Evolutionary conservation across 2,329 filamentous ascomycete species (phyloP).

Genomic region (Davidsoniella australis): DNA sequence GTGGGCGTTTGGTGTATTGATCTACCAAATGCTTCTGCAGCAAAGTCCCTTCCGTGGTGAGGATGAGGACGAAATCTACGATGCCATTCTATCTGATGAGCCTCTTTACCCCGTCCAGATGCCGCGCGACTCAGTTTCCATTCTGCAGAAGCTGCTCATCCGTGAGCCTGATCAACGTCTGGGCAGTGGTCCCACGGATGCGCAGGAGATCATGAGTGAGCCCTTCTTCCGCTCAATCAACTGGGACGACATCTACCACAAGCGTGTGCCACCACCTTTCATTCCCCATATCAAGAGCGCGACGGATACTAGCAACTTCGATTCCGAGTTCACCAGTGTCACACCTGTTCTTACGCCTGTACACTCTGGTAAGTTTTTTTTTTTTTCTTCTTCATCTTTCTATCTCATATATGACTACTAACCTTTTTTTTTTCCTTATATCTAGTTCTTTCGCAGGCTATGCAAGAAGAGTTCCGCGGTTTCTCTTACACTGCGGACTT

Average conservation of each 20-base stretch:
- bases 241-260: slow-evolving; percentile 98
- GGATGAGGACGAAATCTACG: slow-evolving; percentile 98
- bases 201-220: slow-evolving; percentile 97
- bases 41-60: slow-evolving; percentile 98
- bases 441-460: slow-evolving; percentile 83
- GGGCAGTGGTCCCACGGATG: slow-evolving; percentile 88
- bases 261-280: slow-evolving; percentile 79
- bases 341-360: slow-evolving; percentile 94
- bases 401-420: not conserved
- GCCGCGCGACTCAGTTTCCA: slow-evolving; percentile 93
- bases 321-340: slow-evolving; percentile 95
- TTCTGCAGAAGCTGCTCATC: slow-evolving; percentile 90
- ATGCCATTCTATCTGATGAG: slow-evolving; percentile 93
- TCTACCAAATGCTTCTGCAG: slow-evolving; percentile 98
- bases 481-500: slow-evolving; percentile 96
- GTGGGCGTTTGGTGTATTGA: slow-evolving; percentile 98
- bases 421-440: slow-evolving; percentile 5
- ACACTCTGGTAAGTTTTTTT: slow-evolving; percentile 62
- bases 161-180: slow-evolving; percentile 86
- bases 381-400: not conserved
- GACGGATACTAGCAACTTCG: slow-evolving; percentile 99
- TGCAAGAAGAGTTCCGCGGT: slow-evolving; percentile 98
- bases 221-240: slow-evolving; percentile 96
- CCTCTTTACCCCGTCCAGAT: slow-evolving; percentile 97
- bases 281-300: slow-evolving; percentile 75